Evolutionary conservation across 345 rosid genomes (phyloP), one percentile per base, ranked within the genome.

Genomic region (Syzygium grande): DNA sequence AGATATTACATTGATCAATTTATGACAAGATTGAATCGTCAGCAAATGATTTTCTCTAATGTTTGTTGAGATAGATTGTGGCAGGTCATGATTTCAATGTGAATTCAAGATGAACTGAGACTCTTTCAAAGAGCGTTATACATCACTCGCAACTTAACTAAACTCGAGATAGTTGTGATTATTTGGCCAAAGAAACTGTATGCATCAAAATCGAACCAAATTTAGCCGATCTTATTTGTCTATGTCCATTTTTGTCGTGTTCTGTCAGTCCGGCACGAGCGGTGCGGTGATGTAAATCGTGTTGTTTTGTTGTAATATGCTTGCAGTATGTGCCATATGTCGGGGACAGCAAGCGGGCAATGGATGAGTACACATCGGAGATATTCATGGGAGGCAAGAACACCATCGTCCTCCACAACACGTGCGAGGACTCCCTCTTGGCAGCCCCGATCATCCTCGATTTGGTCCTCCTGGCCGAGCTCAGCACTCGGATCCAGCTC

Each of bases 321-420:
- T 1, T 92, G 88, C 46, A 97, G 99, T 95, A 98, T 88, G 99
- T 98, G 89, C 99, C 99, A 6, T 96, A 94, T 89, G 98, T 98
- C 9, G 99, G 93, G n/a, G 99, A 98, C 90, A 95, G 99, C 95
- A 96, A 98, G 96, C 94, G 99, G 87, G 99, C 99, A 54, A 95
- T 96, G 99, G 99, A 98, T 89, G 99, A 98, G 91, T 98, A 96
- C 93, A 96, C 97, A 54, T 98, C 99, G 55, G 99, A 98, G 94
- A 96, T 96, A 77, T 98, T 98, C 95, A 94, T 96, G 98, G 99
- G 99, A 87, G 99, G 99, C 55, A 92, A 87, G 90, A 98, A 56
- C 96, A 98, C 99, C 8, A 98, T 98, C 58, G 97, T 95, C 89
- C 85, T 98, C 90, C 99, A 96, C 92, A 98, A 98, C 92, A 96